These are phyloP conservation scores for Plantago ovata DNA, from an alignment of 257 asterid genomes.

Conservation along the genomic window DNA sequence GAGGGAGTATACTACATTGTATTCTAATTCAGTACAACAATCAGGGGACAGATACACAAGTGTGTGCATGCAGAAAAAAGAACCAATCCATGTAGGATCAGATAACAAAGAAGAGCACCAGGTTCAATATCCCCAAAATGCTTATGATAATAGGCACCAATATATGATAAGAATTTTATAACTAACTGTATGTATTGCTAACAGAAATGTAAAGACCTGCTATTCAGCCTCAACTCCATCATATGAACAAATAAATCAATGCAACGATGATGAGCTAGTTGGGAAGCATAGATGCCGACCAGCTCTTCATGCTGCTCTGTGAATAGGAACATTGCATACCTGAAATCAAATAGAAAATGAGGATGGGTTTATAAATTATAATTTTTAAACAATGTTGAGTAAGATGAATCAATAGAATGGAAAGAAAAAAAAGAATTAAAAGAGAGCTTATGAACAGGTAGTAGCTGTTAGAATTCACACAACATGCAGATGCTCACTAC, in stretches of 20 bases:
- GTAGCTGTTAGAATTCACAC: too few relatives aligned
- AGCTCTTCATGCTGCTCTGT: conserved; percentile 87
- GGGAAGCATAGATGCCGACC: conserved; percentile 96
- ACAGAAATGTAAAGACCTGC: conserved; percentile 55
- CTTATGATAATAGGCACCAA: not conserved
- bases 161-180: conserved; percentile 8
- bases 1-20: too few relatives aligned
- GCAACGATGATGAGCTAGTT: conserved; percentile 92
- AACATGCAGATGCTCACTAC: too few relatives aligned
- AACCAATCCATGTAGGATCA: conserved; percentile 12
- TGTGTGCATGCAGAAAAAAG: conserved; percentile 14
- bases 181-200: conserved; percentile 5
- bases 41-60: too few relatives aligned
- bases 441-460: too few relatives aligned
- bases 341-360: conserved; percentile 34
- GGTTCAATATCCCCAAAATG: conserved; percentile 13
- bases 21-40: too few relatives aligned
- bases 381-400: too few relatives aligned
- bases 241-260: conserved; percentile 93
- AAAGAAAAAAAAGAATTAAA: too few relatives aligned
- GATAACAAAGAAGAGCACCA: conserved; percentile 3
- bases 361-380: not conserved
- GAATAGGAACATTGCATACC: conserved; percentile 93
- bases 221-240: conserved; percentile 97
- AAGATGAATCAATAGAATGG: too few relatives aligned